A percentile compares a stretch with the other conserved stretches of the same genome.
These are phyloP conservation scores for Neurospora africana DNA, from an alignment of 495 filamentous ascomycete genomes.

Conservation along the genomic window DNA sequence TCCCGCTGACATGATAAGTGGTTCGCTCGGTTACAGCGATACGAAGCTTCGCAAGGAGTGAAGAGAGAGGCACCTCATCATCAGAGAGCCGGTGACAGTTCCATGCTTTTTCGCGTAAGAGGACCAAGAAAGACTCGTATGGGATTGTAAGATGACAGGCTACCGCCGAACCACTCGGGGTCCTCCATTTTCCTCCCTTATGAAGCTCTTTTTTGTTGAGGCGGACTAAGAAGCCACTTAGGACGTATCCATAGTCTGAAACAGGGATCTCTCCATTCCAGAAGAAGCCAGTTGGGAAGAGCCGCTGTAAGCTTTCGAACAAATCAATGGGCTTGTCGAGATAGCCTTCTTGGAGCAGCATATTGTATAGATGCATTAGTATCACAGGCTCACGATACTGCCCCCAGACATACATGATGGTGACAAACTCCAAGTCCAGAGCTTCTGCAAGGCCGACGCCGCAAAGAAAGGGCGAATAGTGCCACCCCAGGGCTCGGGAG, in stretches of 20 bases:
- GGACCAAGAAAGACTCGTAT: not conserved
- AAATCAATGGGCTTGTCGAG: constrained; percentile 20
- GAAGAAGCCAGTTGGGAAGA: constrained; percentile 16
- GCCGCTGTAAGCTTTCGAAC: not conserved
- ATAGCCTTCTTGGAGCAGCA: constrained; percentile 31
- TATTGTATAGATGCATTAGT: constrained; percentile 33
- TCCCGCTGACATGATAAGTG: constrained; percentile 18
- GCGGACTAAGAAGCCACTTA: not conserved
- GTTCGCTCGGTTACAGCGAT: constrained; percentile 17
- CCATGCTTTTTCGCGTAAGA: constrained; percentile 15
- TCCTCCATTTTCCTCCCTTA: not conserved
- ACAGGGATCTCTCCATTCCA: constrained; percentile 20
- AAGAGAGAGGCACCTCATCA: constrained; percentile 14
- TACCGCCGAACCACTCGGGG: not conserved
- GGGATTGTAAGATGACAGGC: not conserved
- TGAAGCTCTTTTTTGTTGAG: not conserved
- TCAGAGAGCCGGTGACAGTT: constrained; percentile 21
- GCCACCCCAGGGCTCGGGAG: constrained; percentile 15
- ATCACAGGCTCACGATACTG: constrained; percentile 11
- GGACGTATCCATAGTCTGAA: constrained; percentile 17
- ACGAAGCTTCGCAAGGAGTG: constrained; percentile 11
- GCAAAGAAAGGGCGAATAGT: constrained; percentile 41
- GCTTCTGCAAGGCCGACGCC: constrained; percentile 33
- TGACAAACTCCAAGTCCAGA: constrained; percentile 24
- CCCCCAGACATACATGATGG: constrained; percentile 25